Evolutionary conservation across 164 flowering plant genomes (phyloP).

Genomic region (Tetrastigma voinierianum): DNA sequence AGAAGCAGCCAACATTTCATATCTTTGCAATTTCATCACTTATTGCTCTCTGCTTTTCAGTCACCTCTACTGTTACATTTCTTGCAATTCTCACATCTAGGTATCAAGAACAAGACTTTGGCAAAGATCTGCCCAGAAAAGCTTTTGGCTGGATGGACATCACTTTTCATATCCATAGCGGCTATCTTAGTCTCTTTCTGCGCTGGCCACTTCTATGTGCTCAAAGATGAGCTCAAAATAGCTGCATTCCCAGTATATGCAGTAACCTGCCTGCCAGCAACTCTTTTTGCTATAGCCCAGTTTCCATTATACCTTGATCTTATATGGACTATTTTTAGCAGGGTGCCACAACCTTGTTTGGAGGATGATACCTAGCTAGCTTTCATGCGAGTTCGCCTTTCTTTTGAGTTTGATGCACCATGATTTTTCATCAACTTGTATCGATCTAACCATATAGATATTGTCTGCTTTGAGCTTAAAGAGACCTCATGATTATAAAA

Average conservation of each 20-base stretch:
- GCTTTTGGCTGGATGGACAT: conserved; percentile 18
- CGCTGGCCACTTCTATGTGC: conserved; percentile 24
- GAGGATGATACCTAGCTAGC: neutral
- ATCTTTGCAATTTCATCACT: conserved; percentile 21
- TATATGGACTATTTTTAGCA: conserved; percentile 7
- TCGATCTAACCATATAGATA: no score
- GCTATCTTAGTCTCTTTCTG: conserved; percentile 25
- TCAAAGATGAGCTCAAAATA: conserved; percentile 12
- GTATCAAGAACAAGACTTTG: conserved; percentile 18
- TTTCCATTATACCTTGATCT: conserved; percentile 29
- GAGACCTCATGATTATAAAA: no score
- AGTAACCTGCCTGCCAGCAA: conserved; percentile 21
- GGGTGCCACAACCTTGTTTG: conserved; percentile 20
- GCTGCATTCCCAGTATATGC: conserved; percentile 17
- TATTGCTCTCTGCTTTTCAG: conserved; percentile 23
- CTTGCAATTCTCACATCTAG: conserved; percentile 27
- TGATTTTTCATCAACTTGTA: no score
- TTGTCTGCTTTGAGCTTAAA: no score
- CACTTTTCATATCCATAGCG: conserved; percentile 22
- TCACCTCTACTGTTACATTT: conserved; percentile 21
- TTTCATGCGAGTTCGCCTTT: no score
- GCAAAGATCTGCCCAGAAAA: conserved; percentile 11
- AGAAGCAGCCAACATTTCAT: conserved; percentile 8
- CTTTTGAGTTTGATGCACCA: no score
- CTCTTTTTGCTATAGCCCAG: conserved; percentile 17